phyloP scores from a whole-genome alignment of 2,329 filamentous ascomycete species.

The Helotiales sp. region DNA sequence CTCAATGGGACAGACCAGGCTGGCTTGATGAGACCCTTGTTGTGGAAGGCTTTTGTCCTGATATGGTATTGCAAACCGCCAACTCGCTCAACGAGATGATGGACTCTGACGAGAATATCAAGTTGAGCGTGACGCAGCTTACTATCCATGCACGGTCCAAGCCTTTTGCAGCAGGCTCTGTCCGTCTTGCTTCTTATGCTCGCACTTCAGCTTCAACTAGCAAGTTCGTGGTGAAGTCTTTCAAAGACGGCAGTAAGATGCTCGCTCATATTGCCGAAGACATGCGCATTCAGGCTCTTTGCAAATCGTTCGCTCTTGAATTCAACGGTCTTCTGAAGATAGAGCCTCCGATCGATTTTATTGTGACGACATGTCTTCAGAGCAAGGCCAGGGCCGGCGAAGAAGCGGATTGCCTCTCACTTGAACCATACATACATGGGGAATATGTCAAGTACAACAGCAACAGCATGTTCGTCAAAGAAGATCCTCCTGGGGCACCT shows the following conservation, averaged over 20 bases:
- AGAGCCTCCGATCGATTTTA: constrained; percentile 43
- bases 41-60: constrained; percentile 43
- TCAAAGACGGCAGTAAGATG: constrained; percentile 35
- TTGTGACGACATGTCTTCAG: constrained; percentile 43
- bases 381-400: constrained; percentile 27
- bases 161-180: constrained; percentile 45
- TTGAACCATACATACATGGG: constrained; percentile 47
- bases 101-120: constrained; percentile 45
- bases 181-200: constrained; percentile 47
- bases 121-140: constrained; percentile 43
- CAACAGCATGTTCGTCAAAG: constrained; percentile 44
- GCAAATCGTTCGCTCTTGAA: constrained; percentile 49
- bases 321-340: constrained; percentile 44
- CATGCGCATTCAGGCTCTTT: constrained; percentile 48
- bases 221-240: constrained; percentile 47
- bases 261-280: constrained; percentile 46
- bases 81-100: constrained; percentile 47
- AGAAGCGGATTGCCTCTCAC: constrained; percentile 37
- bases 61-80: constrained; percentile 37
- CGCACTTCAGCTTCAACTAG: constrained; percentile 38
- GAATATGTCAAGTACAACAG: constrained; percentile 49
- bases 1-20: constrained; percentile 38
- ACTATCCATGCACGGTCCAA: constrained; percentile 41
- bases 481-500: constrained; percentile 29
- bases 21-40: constrained; percentile 43